Evolutionary conservation across 495 filamentous ascomycete genomes (phyloP), one percentile per base, ranked within the genome.

Genomic region (Penicillium silybi): DNA sequence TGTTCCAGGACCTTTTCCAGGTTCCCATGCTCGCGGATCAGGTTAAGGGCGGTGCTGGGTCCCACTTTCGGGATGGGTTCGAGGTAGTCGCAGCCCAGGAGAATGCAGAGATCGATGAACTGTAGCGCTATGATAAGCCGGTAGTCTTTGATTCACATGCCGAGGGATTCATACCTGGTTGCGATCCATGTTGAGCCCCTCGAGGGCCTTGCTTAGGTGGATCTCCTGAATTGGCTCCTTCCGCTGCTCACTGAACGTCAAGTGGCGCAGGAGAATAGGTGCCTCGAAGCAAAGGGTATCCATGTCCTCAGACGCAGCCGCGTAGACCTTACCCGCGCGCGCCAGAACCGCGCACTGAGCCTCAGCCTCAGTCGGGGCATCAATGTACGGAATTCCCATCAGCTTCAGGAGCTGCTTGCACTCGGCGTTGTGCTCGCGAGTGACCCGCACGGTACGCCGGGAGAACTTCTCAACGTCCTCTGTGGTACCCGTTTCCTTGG

Each of bases 181-280:
- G 42, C 87, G 78, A 35, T 96, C 89, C 89, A 97, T 96, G 41
- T 75, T 79, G 22, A 99, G 73, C 2, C 90, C 91, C 46, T 88
- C 85, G 32, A 99, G 72, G 3, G 89, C 91, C 61, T 85, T 87
- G 51, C 87, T 85, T 41, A 96, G 71, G 58, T 90, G 83, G 41
- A 99, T 93, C 69, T 99, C 93, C 59, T 91, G 92, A 53, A 99
- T 96, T 1, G 93, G 93, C 65, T 97, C 91, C 75, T 97, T 97
- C 52, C 90, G 80, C 72, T 96, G 91, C 73, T 99, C 93, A 65
- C 88, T 92, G 68, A 96, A 96, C 8, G 95, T 99, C 41, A 99
- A 80, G 64, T 99, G 90, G 20, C 95, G 80, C 44, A 99, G 74
- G 20, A 99, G 74, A 55, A 99, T 89, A 0, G 93, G 93, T 11